Conservation (phyloP, 164 flowering plant species). For the Cinnamomum micranthum region DNA sequence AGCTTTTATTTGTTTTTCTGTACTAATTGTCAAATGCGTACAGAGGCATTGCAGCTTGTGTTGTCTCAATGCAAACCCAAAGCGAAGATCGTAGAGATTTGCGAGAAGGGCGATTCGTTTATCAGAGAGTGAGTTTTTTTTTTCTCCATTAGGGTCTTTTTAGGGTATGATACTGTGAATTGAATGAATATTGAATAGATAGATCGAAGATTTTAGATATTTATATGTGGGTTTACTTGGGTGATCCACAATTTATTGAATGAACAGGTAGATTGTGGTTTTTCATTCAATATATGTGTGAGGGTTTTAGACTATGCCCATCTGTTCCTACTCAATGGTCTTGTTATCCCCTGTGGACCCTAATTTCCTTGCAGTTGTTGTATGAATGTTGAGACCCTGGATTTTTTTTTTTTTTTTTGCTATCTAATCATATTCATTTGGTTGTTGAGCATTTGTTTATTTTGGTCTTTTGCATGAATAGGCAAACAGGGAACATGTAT, state of each 20-base stretch:
- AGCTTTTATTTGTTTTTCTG: not conserved
- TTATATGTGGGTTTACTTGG: no score
- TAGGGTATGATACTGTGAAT: no score
- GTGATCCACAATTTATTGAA: no score
- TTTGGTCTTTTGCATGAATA: slow-evolving; percentile 15
- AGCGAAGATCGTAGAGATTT: slow-evolving; percentile 77
- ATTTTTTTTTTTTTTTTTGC: slow-evolving; percentile 21
- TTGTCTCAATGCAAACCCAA: slow-evolving; percentile 78
- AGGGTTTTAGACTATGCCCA: not conserved
- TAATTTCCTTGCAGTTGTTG: no score
- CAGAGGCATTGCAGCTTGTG: slow-evolving; percentile 89
- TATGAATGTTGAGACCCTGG: not conserved
- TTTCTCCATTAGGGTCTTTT: no score
- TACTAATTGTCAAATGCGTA: slow-evolving; percentile 6
- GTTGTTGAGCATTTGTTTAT: not conserved
- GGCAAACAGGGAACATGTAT: slow-evolving; percentile 87
- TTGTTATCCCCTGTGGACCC: no score
- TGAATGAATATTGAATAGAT: no score
- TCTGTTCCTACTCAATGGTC: not conserved
- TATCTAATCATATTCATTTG: not conserved
- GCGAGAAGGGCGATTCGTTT: slow-evolving; percentile 82
- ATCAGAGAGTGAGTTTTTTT: slow-evolving; percentile 65
- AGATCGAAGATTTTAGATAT: no score
- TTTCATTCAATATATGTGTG: not conserved
- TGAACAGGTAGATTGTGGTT: not conserved